phyloP scores from a whole-genome alignment of 371 early-diverging fungal species.

The Blakeslea trispora region DNA sequence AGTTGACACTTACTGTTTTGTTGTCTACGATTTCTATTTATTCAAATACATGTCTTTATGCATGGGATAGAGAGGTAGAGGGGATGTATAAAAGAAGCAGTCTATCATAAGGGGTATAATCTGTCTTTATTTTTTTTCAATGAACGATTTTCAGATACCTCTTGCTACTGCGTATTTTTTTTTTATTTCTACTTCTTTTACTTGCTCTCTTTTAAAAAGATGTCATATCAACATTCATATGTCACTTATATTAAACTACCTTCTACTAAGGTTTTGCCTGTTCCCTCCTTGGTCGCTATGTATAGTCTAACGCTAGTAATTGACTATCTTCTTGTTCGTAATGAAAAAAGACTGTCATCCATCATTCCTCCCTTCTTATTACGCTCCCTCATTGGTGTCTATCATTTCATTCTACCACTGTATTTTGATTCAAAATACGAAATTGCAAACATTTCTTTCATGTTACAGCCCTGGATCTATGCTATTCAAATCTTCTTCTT shows the following conservation, averaged over 20 bases:
- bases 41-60: too few species aligned
- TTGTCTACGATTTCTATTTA: too few species aligned
- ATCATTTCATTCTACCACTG: constrained; percentile 19
- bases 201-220: too few species aligned
- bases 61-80: too few species aligned
- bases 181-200: too few species aligned
- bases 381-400: constrained; percentile 1
- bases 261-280: background rate
- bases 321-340: constrained; percentile 13
- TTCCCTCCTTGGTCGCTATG: background rate
- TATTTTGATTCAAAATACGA: constrained; percentile 11
- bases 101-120: too few species aligned
- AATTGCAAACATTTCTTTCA: constrained; percentile 23
- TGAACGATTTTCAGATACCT: too few species aligned
- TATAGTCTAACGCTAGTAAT: background rate
- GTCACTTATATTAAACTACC: background rate
- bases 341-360: constrained; percentile 9
- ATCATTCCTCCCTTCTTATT: constrained; percentile 6
- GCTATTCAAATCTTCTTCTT: constrained; percentile 19
- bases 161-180: too few species aligned
- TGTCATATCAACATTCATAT: background rate
- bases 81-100: too few species aligned
- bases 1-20: too few species aligned
- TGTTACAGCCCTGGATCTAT: constrained; percentile 20
- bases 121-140: too few species aligned